Percentiles rank a stretch among this genome's conserved stretches.
phyloP scores from a whole-genome alignment of 345 rosid genomes.

The Anacardium occidentale region DNA sequence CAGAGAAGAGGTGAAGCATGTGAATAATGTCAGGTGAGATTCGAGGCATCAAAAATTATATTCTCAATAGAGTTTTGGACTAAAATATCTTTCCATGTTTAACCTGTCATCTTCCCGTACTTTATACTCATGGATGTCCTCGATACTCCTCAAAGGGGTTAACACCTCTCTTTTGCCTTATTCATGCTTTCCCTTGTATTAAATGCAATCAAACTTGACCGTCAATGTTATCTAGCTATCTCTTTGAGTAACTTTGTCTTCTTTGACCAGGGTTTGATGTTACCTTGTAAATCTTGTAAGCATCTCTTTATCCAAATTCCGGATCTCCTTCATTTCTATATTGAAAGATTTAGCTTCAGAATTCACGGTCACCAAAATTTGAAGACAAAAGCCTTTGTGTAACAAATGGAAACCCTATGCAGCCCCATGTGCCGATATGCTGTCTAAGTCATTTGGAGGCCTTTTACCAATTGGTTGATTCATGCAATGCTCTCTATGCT shows the following conservation, averaged over 20 bases:
- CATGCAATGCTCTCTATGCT: background rate
- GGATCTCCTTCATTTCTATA: background rate
- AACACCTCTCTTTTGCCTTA: background rate
- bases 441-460: constrained; percentile 6
- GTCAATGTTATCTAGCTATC: background rate
- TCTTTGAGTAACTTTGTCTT: too few species aligned
- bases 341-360: background rate
- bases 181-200: background rate
- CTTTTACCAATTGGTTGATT: background rate
- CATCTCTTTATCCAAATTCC: background rate
- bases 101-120: constrained; percentile 14
- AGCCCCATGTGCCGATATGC: background rate
- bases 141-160: background rate
- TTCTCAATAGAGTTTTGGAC: background rate
- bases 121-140: constrained; percentile 14
- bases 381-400: too few species aligned
- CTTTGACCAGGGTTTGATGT: background rate
- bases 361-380: background rate
- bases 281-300: background rate
- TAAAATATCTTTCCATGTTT: background rate
- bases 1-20: constrained; percentile 21
- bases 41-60: constrained; percentile 25
- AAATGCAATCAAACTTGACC: background rate
- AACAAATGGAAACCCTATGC: background rate
- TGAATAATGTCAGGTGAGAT: constrained; percentile 28